phyloP scores from a whole-genome alignment of 768 basidiomycete genomes.

The Amyloporia xantha region DNA sequence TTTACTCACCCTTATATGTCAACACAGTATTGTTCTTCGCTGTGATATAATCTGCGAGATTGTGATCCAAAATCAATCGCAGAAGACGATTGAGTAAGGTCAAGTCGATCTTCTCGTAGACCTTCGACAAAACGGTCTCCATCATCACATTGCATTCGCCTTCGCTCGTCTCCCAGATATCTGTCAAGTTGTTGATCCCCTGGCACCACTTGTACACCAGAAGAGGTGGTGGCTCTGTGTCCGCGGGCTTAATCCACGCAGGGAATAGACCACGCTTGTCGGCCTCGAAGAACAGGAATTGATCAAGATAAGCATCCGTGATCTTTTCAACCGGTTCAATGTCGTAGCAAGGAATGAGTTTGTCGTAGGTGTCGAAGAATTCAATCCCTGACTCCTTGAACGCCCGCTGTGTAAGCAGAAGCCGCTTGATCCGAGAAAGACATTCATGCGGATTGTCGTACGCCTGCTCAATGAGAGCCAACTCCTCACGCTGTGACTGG shows the following conservation, averaged over 20 bases:
- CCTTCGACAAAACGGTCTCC: constrained; percentile 97
- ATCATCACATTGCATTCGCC: constrained; percentile 98
- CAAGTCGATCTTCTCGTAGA: constrained; percentile 98
- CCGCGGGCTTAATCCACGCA: constrained; percentile 98
- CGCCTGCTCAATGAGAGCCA: constrained; percentile 97
- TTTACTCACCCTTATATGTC: constrained; percentile 74
- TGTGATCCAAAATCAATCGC: constrained; percentile 96
- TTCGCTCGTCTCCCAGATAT: constrained; percentile 97
- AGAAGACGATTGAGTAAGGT: constrained; percentile 93
- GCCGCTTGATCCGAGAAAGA: constrained; percentile 95
- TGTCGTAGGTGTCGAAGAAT: constrained; percentile 97
- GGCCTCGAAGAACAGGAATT: constrained; percentile 98
- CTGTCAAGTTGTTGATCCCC: constrained; percentile 97
- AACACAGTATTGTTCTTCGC: constrained; percentile 96
- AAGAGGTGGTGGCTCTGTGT: constrained; percentile 93
- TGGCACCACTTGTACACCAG: constrained; percentile 99
- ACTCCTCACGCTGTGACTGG: constrained; percentile 95
- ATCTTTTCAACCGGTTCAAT: constrained; percentile 99
- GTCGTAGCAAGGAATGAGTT: constrained; percentile 97
- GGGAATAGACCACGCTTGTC: constrained; percentile 98
- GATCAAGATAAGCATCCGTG: constrained; percentile 97
- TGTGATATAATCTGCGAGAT: constrained; percentile 98
- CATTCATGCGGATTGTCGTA: constrained; percentile 99
- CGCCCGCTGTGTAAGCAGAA: constrained; percentile 92
- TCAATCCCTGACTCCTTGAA: constrained; percentile 99